Evolutionary conservation across 495 filamentous ascomycete species (phyloP).

Genomic region (Corynascus novoguineensis): DNA sequence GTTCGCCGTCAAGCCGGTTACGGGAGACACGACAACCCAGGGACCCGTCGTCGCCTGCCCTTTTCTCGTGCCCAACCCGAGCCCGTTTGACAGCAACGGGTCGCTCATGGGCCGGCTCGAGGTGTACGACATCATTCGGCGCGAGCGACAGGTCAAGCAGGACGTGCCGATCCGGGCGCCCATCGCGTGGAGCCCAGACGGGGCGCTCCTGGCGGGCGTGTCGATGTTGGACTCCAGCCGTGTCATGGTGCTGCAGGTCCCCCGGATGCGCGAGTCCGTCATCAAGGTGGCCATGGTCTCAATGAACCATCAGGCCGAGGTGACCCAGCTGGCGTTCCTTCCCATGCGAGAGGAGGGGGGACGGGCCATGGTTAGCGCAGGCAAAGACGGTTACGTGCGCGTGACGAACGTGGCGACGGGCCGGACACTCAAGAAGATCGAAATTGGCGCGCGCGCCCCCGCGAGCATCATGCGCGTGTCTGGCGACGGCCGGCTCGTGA

Average conservation of each 20-base stretch:
- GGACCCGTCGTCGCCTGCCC: constrained; percentile 11
- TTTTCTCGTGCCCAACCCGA: not conserved
- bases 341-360: constrained; percentile 5
- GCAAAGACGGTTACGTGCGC: constrained; percentile 24
- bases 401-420: constrained; percentile 18
- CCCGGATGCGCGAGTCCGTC: not conserved
- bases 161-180: constrained; percentile 18
- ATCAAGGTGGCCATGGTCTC: constrained; percentile 2
- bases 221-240: constrained; percentile 12
- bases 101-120: constrained; percentile 5
- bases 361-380: constrained; percentile 20
- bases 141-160: constrained; percentile 5
- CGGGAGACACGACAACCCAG: too few species aligned
- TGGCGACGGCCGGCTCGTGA: constrained; percentile 19
- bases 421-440: constrained; percentile 24
- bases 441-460: constrained; percentile 14
- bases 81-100: not conserved
- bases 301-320: constrained; percentile 16
- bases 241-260: constrained; percentile 8
- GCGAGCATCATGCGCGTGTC: constrained; percentile 22
- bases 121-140: constrained; percentile 10
- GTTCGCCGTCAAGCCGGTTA: constrained; percentile 1
- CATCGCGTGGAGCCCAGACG: constrained; percentile 17
- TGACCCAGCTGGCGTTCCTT: constrained; percentile 24
- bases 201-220: constrained; percentile 11